A percentile compares a stretch with the other conserved stretches of the same genome.
phyloP scores from a whole-genome alignment of 75 land plant species.

The Gnetum montanum region DNA sequence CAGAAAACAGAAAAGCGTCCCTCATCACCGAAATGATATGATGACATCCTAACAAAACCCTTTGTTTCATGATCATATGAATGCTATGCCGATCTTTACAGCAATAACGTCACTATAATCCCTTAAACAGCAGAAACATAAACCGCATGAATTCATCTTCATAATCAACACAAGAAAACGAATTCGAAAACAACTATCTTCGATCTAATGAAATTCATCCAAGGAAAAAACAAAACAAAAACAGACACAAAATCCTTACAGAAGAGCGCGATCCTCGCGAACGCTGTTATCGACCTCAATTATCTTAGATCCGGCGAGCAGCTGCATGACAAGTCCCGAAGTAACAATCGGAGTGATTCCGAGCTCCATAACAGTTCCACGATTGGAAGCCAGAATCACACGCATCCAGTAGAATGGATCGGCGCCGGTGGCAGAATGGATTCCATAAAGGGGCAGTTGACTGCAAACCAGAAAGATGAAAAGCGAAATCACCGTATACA shows the following conservation, averaged over 20 bases:
- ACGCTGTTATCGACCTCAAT: constrained; percentile 57
- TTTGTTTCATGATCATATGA: background rate
- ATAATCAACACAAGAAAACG: background rate
- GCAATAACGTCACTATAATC: background rate
- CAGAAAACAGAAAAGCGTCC: background rate
- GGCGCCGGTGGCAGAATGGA: constrained; percentile 50
- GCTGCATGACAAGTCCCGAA: constrained; percentile 53
- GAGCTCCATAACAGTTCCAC: constrained; percentile 54
- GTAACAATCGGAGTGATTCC: constrained; percentile 59
- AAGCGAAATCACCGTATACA: constrained; percentile 52
- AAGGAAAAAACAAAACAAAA: background rate
- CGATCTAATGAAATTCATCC: background rate
- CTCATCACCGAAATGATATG: too few relatives aligned
- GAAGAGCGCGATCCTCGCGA: constrained; percentile 47
- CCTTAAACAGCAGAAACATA: background rate
- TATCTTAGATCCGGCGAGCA: constrained; percentile 48
- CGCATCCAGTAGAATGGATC: constrained; percentile 65
- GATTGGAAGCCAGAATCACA: constrained; percentile 51
- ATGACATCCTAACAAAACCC: too few relatives aligned
- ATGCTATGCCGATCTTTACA: background rate
- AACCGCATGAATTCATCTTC: background rate
- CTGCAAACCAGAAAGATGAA: constrained; percentile 55
- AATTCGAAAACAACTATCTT: background rate
- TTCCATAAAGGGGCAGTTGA: constrained; percentile 53
- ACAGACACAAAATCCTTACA: constrained; percentile 40